These are phyloP conservation scores for Brassica incana DNA, from an alignment of 345 rosid genomes.

Conservation along the genomic window DNA sequence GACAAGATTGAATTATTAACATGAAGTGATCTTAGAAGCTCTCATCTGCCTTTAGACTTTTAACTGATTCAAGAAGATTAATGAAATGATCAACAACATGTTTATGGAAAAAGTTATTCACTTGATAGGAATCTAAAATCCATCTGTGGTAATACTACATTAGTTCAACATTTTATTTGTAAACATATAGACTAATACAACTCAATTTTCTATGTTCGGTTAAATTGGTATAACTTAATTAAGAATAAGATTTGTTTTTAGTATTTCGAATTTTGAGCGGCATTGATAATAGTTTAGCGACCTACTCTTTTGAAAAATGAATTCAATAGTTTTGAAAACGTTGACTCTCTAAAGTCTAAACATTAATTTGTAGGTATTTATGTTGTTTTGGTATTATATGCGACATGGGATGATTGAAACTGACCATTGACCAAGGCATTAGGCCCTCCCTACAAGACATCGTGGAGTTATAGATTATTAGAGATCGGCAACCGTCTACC, in stretches of 20 bases:
- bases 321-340: background rate
- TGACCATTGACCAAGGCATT: no score
- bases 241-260: background rate
- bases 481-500: no score
- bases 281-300: background rate
- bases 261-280: background rate
- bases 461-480: no score
- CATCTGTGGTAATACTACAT: background rate
- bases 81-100: background rate
- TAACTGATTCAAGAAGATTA: background rate
- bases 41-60: background rate
- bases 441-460: no score
- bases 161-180: background rate
- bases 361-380: background rate
- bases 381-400: background rate
- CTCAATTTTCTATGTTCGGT: background rate
- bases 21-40: conserved; percentile 8
- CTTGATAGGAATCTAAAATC: background rate
- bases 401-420: no score
- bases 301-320: background rate
- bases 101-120: background rate
- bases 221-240: background rate
- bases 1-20: background rate
- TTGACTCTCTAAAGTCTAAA: background rate
- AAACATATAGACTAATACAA: background rate